phyloP scores from a whole-genome alignment of 306 rosid species.

The Acacia acuminata region DNA sequence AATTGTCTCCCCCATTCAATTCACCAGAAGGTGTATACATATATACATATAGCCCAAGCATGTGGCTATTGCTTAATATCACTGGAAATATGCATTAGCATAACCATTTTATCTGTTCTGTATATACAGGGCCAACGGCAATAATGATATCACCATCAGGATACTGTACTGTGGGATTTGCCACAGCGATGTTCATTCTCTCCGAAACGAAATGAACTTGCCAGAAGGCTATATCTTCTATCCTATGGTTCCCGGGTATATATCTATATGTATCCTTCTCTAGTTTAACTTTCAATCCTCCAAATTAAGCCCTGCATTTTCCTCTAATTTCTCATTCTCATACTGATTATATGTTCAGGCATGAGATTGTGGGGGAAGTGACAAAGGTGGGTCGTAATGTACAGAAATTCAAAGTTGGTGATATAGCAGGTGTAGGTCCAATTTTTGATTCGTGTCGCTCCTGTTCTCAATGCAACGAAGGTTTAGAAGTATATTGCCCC shows the following conservation, averaged over 20 bases:
- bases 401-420: conserved; percentile 41
- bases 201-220: neutral
- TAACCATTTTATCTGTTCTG: no score
- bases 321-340: neutral
- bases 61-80: no score
- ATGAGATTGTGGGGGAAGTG: conserved; percentile 52
- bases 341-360: conserved; percentile 26
- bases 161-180: conserved; percentile 21
- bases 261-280: neutral
- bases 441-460: conserved; percentile 42
- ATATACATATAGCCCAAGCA: no score
- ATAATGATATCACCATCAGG: conserved; percentile 16
- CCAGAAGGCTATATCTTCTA: neutral
- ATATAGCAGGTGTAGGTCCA: conserved; percentile 44
- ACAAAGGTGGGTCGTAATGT: conserved; percentile 43
- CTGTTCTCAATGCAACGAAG: conserved; percentile 30
- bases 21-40: conserved; percentile 37
- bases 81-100: no score
- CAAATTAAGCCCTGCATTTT: no score
- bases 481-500: conserved; percentile 43
- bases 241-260: conserved; percentile 22
- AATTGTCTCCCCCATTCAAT: conserved; percentile 35
- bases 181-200: conserved; percentile 2
- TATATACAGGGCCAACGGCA: neutral
- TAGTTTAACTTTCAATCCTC: neutral